Evolutionary conservation across 2,329 filamentous ascomycete species (phyloP).

Genomic region (Mycosphaerella arachidis): DNA sequence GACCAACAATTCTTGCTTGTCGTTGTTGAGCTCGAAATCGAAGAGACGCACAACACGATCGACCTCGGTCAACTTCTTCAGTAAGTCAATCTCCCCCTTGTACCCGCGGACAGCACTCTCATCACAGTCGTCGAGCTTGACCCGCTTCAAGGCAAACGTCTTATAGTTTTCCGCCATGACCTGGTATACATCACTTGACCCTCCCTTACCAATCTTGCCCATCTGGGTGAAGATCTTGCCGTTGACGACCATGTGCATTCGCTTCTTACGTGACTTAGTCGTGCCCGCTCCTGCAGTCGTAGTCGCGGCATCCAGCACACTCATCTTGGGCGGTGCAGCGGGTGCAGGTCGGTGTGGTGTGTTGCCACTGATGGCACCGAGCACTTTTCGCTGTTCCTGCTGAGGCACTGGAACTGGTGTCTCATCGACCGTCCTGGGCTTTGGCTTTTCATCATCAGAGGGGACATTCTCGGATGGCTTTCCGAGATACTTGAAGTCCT

Average conservation of each 20-base stretch:
- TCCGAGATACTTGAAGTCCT: slow-evolving; percentile 52
- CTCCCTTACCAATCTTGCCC: slow-evolving; percentile 85
- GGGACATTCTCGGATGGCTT: slow-evolving; percentile 53
- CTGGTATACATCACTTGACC: slow-evolving; percentile 89
- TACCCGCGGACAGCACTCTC: slow-evolving; percentile 78
- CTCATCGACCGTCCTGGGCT: slow-evolving; percentile 40
- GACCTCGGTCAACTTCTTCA: slow-evolving; percentile 75
- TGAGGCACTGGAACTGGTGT: slow-evolving; percentile 35
- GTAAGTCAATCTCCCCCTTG: slow-evolving; percentile 90
- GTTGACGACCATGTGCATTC: slow-evolving; percentile 82
- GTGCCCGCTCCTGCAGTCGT: slow-evolving; percentile 74
- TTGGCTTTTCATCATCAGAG: slow-evolving; percentile 41
- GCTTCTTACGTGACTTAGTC: slow-evolving; percentile 68
- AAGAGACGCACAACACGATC: slow-evolving; percentile 86
- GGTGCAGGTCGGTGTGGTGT: slow-evolving; percentile 76
- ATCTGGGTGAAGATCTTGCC: slow-evolving; percentile 85
- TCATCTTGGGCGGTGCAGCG: slow-evolving; percentile 89
- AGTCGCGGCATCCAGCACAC: slow-evolving; percentile 85
- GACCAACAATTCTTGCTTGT: slow-evolving; percentile 77
- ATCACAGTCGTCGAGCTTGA: slow-evolving; percentile 85
- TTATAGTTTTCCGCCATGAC: slow-evolving; percentile 97
- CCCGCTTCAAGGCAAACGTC: slow-evolving; percentile 88
- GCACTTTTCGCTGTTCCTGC: slow-evolving; percentile 40
- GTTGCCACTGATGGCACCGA: slow-evolving; percentile 56
- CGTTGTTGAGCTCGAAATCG: slow-evolving; percentile 89